These are phyloP conservation scores for Solanum clarkiae DNA, from an alignment of 257 asterid genomes.

Conservation along the genomic window DNA sequence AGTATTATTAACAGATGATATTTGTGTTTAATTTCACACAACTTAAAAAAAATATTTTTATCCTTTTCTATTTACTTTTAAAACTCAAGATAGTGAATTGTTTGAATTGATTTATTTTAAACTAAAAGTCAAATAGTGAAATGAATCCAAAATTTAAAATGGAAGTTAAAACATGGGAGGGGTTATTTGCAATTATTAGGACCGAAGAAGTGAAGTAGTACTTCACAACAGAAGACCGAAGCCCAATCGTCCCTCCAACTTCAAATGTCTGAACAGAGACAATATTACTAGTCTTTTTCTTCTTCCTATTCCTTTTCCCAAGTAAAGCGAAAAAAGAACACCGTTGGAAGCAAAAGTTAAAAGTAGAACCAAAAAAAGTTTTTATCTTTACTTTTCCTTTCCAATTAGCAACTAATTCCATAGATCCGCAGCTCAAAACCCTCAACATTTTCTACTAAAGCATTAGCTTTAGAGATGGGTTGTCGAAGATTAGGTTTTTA, in stretches of 20 bases:
- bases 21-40: too few species aligned
- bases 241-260: neutral
- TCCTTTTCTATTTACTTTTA: neutral
- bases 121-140: too few species aligned
- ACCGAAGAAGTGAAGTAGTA: neutral
- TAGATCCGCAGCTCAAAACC: constrained; percentile 5
- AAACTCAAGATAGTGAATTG: neutral
- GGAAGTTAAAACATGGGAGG: neutral
- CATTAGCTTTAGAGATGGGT: neutral
- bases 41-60: too few species aligned
- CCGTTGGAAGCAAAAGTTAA: neutral
- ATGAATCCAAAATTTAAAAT: too few species aligned
- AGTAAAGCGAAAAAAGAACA: neutral
- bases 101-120: too few species aligned
- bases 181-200: neutral
- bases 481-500: neutral
- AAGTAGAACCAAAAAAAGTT: neutral
- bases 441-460: neutral
- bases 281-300: neutral
- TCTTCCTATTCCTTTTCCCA: neutral
- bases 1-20: too few species aligned
- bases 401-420: neutral
- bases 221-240: neutral
- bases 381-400: neutral
- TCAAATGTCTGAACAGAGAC: neutral